Evolutionary conservation across 306 rosid species (phyloP), one percentile per base, ranked within the genome.

Genomic region (Myrica gale): DNA sequence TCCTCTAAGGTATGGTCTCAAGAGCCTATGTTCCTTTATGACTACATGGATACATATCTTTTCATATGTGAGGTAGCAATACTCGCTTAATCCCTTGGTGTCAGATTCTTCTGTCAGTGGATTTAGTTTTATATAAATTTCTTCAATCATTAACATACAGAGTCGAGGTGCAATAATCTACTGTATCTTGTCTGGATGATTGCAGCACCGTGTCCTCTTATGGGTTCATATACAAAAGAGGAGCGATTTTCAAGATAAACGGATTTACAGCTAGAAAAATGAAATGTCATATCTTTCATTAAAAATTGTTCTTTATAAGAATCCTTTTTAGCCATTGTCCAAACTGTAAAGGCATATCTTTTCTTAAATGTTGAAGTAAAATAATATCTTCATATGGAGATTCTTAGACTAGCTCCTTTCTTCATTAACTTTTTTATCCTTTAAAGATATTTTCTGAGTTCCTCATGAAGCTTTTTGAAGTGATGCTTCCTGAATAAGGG

Each of bases 1-100:
- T 77, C 73, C 74, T 60, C 88, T 21, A 84, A 80, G 90, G 90
- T 87, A 46, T 39, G 57, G 48, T 37, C 7, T 23, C 17, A 39
- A 62, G 32, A 50, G 7, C 13, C 68, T 20, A 56, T 43, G 53
- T 70, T 80, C 12, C 8, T 66, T n/a, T 37, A 21, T 7, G 21
- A 43, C 43, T 61, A 21, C 42, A 15, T 43, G 37, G 17, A 13
- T 79, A 56, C 43, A 15, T 56, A 52, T 37, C 1, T 73, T 6
- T 73, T 65, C 20, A 12, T 17, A 17, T 2, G 66, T 66, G 46
- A 52, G 13, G 15, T 41, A 37, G 53, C 16, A 66, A 43, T 39
- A 50, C 17, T 5, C 60, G 55, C 21, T 5, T 39, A 23, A 60
- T 7, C 8, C 58, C 4, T n/a, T 12, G 41, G 37, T 47, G 26